Evolutionary conservation across 495 filamentous ascomycete species (phyloP), one percentile per base, ranked within the genome.

Genomic region (Xylaria cubensis): DNA sequence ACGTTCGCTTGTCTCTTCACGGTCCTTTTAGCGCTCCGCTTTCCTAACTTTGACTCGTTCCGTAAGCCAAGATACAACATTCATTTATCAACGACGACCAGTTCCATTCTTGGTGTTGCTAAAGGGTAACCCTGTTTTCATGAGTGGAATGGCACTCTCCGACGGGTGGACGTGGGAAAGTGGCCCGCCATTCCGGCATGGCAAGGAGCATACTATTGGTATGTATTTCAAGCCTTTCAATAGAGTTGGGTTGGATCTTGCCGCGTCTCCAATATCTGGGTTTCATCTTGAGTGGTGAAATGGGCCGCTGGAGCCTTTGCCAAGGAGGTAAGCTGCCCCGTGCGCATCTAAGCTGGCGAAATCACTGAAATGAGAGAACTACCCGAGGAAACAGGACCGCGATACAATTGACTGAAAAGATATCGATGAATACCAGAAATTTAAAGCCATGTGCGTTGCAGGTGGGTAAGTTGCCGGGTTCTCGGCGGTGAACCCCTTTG

Each of bases 171-270:
- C 32, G 69, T 46, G 69, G 58, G 59, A 71, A 71, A 63, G 24
- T 71, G 69, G 69, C 69, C 69, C 69, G 69, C 17, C 48, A 64
- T 71, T 29, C 69, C 69, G 69, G 36, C 69, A 42, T 46, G 24
- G 66, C 10, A 5, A 46, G 29, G n/a, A 26, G 3, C 48, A 67
- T 36, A 13, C 58, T 61, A 17, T 64, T 44, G 39, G 61, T 44
- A 9, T 64, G 26, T 6, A 48, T 41, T 17, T 21, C 63, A 7
- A 39, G 36, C 63, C 26, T 9, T 50, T 65, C 12, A n/a, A 48
- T 50, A 24, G 63, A 42, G 42, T 34, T 7, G 21, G 8, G 10
- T 48, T 65, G 26, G 41, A 65, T 34, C 63, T 36, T 48, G 24
- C 42, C 63, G 63, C 24, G 39, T 24, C 63, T 32, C 61, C 58